Percentiles rank a stretch among this genome's conserved stretches.
Evolutionary conservation across 1,284 basidiomycete species (phyloP).

Genomic region (Cryptococcus sp.): DNA sequence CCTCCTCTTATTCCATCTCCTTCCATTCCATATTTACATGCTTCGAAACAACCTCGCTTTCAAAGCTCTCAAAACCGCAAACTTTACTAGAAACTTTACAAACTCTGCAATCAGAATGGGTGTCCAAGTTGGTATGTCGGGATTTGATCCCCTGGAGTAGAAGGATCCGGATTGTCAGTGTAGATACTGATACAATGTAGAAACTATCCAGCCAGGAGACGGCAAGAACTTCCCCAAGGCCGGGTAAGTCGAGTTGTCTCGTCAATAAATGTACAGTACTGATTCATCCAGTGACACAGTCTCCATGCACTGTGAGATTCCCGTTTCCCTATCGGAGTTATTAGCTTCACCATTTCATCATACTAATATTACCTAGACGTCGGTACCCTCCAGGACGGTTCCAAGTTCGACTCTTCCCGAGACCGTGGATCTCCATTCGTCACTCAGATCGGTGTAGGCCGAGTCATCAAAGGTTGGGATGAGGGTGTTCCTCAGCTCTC

Average conservation of each 20-base stretch:
- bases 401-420: slow-evolving; percentile 50
- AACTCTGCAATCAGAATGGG: slow-evolving; percentile 46
- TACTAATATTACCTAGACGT: slow-evolving; percentile 30
- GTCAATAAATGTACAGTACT: not conserved
- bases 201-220: slow-evolving; percentile 45
- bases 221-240: slow-evolving; percentile 47
- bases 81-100: slow-evolving; percentile 29
- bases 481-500: slow-evolving; percentile 63
- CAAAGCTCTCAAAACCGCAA: not conserved
- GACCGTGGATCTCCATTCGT: slow-evolving; percentile 58
- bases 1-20: too few species aligned
- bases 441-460: slow-evolving; percentile 64
- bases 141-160: too few species aligned
- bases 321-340: not conserved
- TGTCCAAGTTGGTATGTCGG: slow-evolving; percentile 40
- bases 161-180: not conserved
- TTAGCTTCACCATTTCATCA: not conserved
- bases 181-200: not conserved
- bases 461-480: slow-evolving; percentile 65
- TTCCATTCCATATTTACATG: too few species aligned
- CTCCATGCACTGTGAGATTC: slow-evolving; percentile 45
- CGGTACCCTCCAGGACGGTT: slow-evolving; percentile 47
- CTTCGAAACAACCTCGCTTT: not conserved
- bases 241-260: slow-evolving; percentile 11
- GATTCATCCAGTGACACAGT: slow-evolving; percentile 28